Evolutionary conservation across 2,329 filamentous ascomycete genomes (phyloP), one percentile per base, ranked within the genome.

Genomic region (Lachnellula hyalina): DNA sequence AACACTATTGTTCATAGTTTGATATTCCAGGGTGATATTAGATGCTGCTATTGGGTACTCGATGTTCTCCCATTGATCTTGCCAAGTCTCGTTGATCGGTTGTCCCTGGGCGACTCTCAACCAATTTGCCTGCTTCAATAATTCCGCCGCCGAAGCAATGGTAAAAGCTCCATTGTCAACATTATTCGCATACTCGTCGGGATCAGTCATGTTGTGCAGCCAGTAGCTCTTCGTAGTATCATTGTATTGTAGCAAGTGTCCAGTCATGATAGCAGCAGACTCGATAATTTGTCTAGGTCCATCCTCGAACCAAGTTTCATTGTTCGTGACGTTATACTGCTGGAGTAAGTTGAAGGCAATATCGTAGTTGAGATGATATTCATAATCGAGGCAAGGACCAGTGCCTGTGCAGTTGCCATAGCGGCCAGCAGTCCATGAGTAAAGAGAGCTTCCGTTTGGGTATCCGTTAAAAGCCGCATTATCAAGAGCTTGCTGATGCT

Each of bases 331-430:
- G 32, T 69, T 68, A 42, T 67, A 61, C 23, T 63, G 56, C 47
- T 70, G 67, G 7, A 68, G 49, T n/a, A 69, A 40, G 49, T 69
- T 69, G 32, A 87, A 72, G 0, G 81, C 83, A 61, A 89, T 87
- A 61, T 88, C 85, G 7, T 84, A 83, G 61, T 88, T 88, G 38
- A 89, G 63, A 67, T 89, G 85, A 62, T 89, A 89, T 65, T 89
- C 77, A 60, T 89, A 88, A 67, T 89, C 85, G 62, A 84, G 86
- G 67, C 85, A 89, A 25, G 80, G 77, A 2, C 80, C 80, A 3
- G 79, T 81, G 2, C 74, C 67, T 7, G 86, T 89, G 63, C 85
- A 89, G 63, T 89, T 88, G 2, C 85, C 86, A 63, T 77, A 85
- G 5, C 84, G 72, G 8, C 81, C 84, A 61, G 80, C 81, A 0